Base-by-base conservation (phyloP, 2,329 filamentous ascomycete genomes). In the Aspergillus viridinutans region DNA sequence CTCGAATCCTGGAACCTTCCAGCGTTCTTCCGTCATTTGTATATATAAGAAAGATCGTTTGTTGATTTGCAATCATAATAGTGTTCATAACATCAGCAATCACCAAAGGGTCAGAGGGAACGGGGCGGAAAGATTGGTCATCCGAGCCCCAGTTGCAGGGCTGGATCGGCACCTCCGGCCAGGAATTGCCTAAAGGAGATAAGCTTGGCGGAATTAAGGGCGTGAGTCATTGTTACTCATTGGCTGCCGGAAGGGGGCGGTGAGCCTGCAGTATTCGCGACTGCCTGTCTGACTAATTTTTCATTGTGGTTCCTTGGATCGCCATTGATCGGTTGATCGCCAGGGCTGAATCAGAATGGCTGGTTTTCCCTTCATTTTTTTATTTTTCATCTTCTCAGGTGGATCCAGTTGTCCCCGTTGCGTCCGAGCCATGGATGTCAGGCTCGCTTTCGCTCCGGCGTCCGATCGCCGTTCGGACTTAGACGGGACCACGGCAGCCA, bases 71-170 rank as follows among this genome's bases (percentile, higher is more conserved):
- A 38, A 38, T 38, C 10, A 35, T 12, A 35, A 35, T 12, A 35
- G 6, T 38, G 14, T 17, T 38, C 32, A 38, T 38, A 2, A n/a
- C 38, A 40, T 45, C n/a, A 43, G 7, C 4, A 43, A 43, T 43
- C 40, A 45, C n/a, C n/a, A 23, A 23, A 23, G n/a, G 21, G 20
- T 26, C 56, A 51, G 56, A 60, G 50, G 50, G 53, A 58, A 54
- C 58, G 58, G 58, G 45, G 56, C 59, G 62, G 59, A 62, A 60
- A 57, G 58, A 61, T 61, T 57, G 59, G 62, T 62, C 61, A 63
- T 61, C 59, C 61, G 62, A 56, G 29, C n/a, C 29, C 50, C 52
- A 26, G 25, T 12, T 45, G 25, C 26, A 35, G 28, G 38, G 49
- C 49, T 58, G 52, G 35, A 35, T 14, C 32, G 32, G 4, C 28